phyloP scores from a whole-genome alignment of 768 basidiomycete genomes.

The Mycena metata region DNA sequence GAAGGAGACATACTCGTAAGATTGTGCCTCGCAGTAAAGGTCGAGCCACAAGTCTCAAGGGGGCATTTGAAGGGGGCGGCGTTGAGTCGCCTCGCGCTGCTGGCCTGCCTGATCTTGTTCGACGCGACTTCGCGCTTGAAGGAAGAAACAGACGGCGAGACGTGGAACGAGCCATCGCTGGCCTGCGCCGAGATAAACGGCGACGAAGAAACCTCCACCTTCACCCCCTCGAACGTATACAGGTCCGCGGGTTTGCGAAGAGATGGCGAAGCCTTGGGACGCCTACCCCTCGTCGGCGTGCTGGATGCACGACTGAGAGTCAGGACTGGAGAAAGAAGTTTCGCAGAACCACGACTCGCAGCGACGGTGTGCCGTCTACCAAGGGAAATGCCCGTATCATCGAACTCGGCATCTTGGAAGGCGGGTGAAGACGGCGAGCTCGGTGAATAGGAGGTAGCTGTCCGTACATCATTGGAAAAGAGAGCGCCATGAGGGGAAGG shows the following conservation, averaged over 20 bases:
- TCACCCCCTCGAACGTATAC: conserved; percentile 31
- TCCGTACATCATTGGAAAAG: conserved; percentile 19
- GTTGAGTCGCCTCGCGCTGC: conserved; percentile 33
- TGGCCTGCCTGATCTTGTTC: conserved; percentile 37
- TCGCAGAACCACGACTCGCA: conserved; percentile 17
- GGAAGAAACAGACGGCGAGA: conserved; percentile 18
- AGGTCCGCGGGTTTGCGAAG: not conserved
- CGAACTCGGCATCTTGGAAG: conserved; percentile 33
- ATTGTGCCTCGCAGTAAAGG: conserved; percentile 38
- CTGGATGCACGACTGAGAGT: conserved; percentile 27
- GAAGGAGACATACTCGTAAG: conserved; percentile 27
- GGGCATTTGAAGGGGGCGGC: conserved; percentile 30
- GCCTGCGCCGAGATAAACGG: conserved; percentile 18
- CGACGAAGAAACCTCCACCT: conserved; percentile 6
- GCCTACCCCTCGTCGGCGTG: conserved; percentile 30
- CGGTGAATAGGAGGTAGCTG: conserved; percentile 20
- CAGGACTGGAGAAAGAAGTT: not conserved
- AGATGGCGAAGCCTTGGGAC: not conserved
- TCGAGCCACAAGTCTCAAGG: conserved; percentile 25
- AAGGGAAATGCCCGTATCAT: conserved; percentile 9
- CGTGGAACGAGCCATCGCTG: conserved; percentile 25
- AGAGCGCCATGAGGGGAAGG: conserved; percentile 18
- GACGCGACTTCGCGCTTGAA: conserved; percentile 36
- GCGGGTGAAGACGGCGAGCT: conserved; percentile 31
- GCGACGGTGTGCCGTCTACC: conserved; percentile 33